Percentiles rank a stretch among this genome's conserved stretches.
phyloP scores from a whole-genome alignment of 257 asterid genomes.

The Penstemon newberryi region DNA sequence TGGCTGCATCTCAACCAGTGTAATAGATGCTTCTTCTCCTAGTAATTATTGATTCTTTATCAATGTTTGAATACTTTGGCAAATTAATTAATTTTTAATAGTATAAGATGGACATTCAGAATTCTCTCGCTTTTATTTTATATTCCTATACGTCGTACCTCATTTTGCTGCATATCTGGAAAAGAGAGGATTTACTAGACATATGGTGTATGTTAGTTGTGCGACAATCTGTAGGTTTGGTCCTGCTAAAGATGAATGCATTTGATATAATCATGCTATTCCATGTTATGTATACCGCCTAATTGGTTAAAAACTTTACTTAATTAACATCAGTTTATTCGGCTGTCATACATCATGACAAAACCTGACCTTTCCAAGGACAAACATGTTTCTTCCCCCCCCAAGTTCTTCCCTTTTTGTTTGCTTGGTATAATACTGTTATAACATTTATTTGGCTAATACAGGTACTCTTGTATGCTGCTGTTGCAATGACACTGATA shows the following conservation, averaged over 20 bases:
- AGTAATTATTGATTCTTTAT: slow-evolving; percentile 23
- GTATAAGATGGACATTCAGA: slow-evolving; percentile 8
- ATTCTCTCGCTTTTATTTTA: slow-evolving; percentile 20
- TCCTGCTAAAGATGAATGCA: slow-evolving; percentile 13
- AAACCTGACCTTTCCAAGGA: slow-evolving; percentile 10
- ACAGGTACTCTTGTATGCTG: slow-evolving; percentile 94
- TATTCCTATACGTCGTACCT: not conserved
- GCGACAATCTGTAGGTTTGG: slow-evolving; percentile 11
- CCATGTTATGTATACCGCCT: not conserved
- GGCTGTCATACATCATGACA: slow-evolving; percentile 9
- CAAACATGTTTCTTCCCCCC: not conserved
- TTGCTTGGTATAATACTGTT: slow-evolving; percentile 12
- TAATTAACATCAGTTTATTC: slow-evolving; percentile 8
- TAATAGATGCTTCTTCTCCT: slow-evolving; percentile 94
- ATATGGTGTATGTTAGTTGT: slow-evolving; percentile 4
- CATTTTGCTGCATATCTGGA: not conserved
- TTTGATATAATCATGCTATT: not conserved
- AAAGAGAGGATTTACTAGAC: not conserved
- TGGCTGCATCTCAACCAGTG: slow-evolving; percentile 99
- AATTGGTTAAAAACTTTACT: not conserved
- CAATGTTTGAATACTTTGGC: slow-evolving; percentile 18
- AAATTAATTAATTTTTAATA: slow-evolving; percentile 18
- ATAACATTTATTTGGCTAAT: slow-evolving; percentile 32
- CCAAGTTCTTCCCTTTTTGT: not conserved
- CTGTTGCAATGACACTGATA: slow-evolving; percentile 70